phyloP scores from a whole-genome alignment of 352 stramenopile genomes.

The Phytophthora multivora region DNA sequence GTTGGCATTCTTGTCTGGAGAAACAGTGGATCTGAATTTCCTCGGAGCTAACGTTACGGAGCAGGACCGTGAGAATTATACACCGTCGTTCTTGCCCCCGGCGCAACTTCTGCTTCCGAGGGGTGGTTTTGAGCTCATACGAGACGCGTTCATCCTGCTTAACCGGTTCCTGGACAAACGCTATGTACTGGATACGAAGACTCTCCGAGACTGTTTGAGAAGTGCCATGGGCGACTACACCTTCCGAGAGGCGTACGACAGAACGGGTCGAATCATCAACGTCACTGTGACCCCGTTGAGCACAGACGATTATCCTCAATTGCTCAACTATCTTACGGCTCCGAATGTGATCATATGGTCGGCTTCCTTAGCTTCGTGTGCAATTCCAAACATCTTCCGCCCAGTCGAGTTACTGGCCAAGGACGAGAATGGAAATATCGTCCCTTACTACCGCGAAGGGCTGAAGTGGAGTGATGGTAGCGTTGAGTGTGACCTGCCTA shows the following conservation, averaged over 20 bases:
- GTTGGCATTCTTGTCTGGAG: conserved; percentile 51
- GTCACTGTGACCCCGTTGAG: conserved; percentile 96
- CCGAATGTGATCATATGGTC: conserved; percentile 99
- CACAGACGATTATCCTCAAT: conserved; percentile 92
- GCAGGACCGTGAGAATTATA: conserved; percentile 63
- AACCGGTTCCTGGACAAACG: conserved; percentile 72
- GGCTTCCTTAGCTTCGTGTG: conserved; percentile 94
- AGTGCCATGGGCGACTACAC: conserved; percentile 97
- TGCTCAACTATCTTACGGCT: conserved; percentile 99
- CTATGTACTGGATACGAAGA: conserved; percentile 74
- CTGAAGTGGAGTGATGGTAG: conserved; percentile 96
- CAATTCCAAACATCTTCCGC: conserved; percentile 95
- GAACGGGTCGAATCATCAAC: conserved; percentile 98
- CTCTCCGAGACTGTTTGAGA: conserved; percentile 73
- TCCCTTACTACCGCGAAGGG: conserved; percentile 81
- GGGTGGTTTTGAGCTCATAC: conserved; percentile 42
- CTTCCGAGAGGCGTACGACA: conserved; percentile 98
- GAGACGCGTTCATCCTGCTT: conserved; percentile 61
- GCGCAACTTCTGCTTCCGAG: conserved; percentile 54
- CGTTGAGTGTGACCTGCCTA: conserved; percentile 94
- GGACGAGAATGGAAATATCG: conserved; percentile 85
- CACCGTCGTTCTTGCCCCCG: conserved; percentile 52
- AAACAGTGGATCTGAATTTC: conserved; percentile 61
- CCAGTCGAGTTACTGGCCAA: conserved; percentile 96
- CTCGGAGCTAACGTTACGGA: conserved; percentile 69